phyloP scores from a whole-genome alignment of 140 eudicot species.

The Senecio squalidus region DNA sequence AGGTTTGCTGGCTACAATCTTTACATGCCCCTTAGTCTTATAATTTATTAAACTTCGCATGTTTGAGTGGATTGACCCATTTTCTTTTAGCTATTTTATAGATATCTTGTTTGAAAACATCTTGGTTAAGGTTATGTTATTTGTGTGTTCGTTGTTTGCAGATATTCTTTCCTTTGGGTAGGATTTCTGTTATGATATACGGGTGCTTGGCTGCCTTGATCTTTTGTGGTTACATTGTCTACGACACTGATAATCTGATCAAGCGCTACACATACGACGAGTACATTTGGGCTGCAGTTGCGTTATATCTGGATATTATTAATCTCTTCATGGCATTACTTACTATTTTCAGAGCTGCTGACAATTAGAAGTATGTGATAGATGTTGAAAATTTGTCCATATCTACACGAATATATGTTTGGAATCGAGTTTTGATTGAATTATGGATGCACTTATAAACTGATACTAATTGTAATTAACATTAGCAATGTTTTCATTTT shows the following conservation, averaged over 20 bases:
- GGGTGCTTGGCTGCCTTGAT: slow-evolving; percentile 71
- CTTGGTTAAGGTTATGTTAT: background rate
- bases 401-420: background rate
- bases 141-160: slow-evolving; percentile 20
- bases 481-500: background rate
- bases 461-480: background rate
- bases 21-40: background rate
- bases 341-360: slow-evolving; percentile 63
- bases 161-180: slow-evolving; percentile 79
- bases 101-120: too few species aligned
- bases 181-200: slow-evolving; percentile 58
- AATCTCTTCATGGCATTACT: slow-evolving; percentile 70
- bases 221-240: slow-evolving; percentile 82
- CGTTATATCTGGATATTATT: slow-evolving; percentile 64
- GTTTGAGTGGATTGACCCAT: background rate
- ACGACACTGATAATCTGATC: slow-evolving; percentile 84
- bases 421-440: background rate
- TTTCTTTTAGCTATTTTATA: background rate
- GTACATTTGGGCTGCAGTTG: slow-evolving; percentile 87
- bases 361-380: slow-evolving; percentile 19
- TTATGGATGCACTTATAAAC: too few species aligned
- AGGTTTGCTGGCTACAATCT: slow-evolving; percentile 39
- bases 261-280: slow-evolving; percentile 73
- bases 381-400: background rate
- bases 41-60: background rate